Evolutionary conservation across 2,329 filamentous ascomycete species (phyloP), one percentile per base, ranked within the genome.

Genomic region (Trichoderma koningii): DNA sequence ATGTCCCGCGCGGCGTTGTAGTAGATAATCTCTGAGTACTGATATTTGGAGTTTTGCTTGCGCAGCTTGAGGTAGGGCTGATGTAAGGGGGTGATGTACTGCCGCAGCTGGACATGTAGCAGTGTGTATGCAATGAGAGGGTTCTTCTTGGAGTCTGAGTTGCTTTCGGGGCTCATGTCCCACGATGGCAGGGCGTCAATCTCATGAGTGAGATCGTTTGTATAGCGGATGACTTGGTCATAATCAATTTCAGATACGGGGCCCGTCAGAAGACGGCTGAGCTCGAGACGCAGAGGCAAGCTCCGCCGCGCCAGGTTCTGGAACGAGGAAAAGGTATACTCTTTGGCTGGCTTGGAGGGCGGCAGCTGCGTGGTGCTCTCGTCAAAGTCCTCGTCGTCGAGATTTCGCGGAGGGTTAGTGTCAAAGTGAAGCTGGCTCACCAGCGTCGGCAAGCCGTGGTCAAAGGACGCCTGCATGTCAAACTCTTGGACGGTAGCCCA

Each of bases 401-500:
- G 78, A 67, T 87, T 88, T 53, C 80, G 78, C 3, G 85, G 85
- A 3, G 84, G 76, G 53, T 83, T 79, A 30, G 81, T 80, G 67
- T 87, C 83, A 70, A 82, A 83, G 70, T 85, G 81, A 44, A 87
- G 75, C 28, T 86, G 82, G 70, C 83, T 82, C 47, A 87, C 76
- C 48, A 87, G 76, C 0, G 84, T 86, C 1, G 85, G 85, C 60
- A 87, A 74, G 6, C 85, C 85, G 66, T 86, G 83, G 68, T 87
- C 85, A 67, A 87, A 86, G 0, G 84, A 85, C 1, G 85, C 82
- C 72, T 87, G 85, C 72, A 88, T 80, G 66, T 87, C 85, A 67
- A 87, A 86, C 72, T 87, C 84, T 66, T 85, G 82, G 21, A 88
- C 82, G 2, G 85, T 87, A 2, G 85, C 80, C 85, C 85, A 87